Base-by-base conservation (phyloP, 1,284 basidiomycete species). In the Anthracocystis setariae region DNA sequence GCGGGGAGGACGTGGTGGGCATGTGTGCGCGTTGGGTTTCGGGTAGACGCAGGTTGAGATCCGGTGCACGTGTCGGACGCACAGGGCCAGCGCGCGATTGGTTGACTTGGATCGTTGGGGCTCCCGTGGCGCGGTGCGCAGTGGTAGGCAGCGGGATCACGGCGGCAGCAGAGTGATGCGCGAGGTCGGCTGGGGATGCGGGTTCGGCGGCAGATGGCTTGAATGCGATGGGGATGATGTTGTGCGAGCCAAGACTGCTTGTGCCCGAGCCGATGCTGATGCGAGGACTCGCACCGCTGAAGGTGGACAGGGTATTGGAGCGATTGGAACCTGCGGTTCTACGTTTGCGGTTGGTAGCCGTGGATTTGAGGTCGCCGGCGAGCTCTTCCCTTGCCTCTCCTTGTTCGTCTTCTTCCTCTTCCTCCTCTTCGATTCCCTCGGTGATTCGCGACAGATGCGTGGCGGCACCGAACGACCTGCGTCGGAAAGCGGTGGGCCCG, bases 381-480 rank as follows among this genome's bases (percentile, higher is more conserved):
- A 21, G 20, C 18, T 35, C n/a, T 3, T 40, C n/a, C n/a, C n/a
- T n/a, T n/a, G n/a, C n/a, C n/a, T n/a, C n/a, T n/a, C n/a, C n/a
- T n/a, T n/a, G n/a, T n/a, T n/a, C 27, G 12, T 18, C 46, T 17
- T 57, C 48, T 10, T 43, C 46, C 20, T 62, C 65, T 8, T 76
- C 74, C 13, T 75, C 73, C 44, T 74, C 71, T 39, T 73, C 71
- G 5, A 39, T 47, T 1, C 71, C 71, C 39, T 76, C 74, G 0
- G 74, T 74, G 56, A 76, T 76, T 7, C 71, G 49, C 20, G 65
- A 70, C 3, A 76, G 61, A 42, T 76, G 74, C 4, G 74, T 76
- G 8, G 74, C 74, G 3, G 71, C 74, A 17, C 71, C 71, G 42
- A 73, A 73, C 38, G 56, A 60, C n/a, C 58, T 46, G 15, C 63